phyloP scores from a whole-genome alignment of 2,329 filamentous ascomycete genomes.

The Ophiosphaerella herpotricha region DNA sequence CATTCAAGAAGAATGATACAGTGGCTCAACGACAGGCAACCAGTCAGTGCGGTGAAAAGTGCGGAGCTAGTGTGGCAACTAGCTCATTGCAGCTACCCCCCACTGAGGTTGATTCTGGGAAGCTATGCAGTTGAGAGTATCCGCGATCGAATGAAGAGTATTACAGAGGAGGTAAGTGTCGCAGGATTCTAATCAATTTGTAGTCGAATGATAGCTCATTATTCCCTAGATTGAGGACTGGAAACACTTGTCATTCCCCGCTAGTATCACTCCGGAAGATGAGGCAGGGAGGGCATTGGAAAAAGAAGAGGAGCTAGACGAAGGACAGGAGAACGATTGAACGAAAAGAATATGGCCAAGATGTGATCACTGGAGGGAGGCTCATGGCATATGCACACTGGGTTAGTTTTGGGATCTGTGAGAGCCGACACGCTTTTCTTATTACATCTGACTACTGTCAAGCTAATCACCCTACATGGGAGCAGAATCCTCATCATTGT shows the following conservation, averaged over 20 bases:
- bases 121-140: slow-evolving; percentile 97
- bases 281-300: slow-evolving; percentile 15
- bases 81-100: slow-evolving; percentile 92
- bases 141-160: slow-evolving; percentile 81
- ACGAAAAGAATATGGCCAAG: not conserved
- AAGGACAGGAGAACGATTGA: slow-evolving; percentile 30
- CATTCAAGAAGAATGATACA: slow-evolving; percentile 91
- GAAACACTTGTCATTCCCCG: slow-evolving; percentile 32
- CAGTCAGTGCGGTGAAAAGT: slow-evolving; percentile 89
- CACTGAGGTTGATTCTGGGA: slow-evolving; percentile 81
- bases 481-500: too few species aligned
- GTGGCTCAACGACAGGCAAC: slow-evolving; percentile 91
- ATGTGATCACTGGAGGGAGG: too few species aligned
- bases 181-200: not conserved
- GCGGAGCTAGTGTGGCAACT: slow-evolving; percentile 93
- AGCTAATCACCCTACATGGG: too few species aligned
- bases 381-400: too few species aligned
- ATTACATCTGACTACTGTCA: not conserved
- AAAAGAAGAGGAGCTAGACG: slow-evolving; percentile 28
- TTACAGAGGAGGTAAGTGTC: slow-evolving; percentile 79
- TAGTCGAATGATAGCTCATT: slow-evolving; percentile 1
- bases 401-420: too few species aligned
- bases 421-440: not conserved
- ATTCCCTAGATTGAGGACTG: slow-evolving; percentile 29
- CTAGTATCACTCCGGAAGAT: slow-evolving; percentile 25